Evolutionary conservation across 345 rosid genomes (phyloP).

Genomic region (Heritiera littoralis): DNA sequence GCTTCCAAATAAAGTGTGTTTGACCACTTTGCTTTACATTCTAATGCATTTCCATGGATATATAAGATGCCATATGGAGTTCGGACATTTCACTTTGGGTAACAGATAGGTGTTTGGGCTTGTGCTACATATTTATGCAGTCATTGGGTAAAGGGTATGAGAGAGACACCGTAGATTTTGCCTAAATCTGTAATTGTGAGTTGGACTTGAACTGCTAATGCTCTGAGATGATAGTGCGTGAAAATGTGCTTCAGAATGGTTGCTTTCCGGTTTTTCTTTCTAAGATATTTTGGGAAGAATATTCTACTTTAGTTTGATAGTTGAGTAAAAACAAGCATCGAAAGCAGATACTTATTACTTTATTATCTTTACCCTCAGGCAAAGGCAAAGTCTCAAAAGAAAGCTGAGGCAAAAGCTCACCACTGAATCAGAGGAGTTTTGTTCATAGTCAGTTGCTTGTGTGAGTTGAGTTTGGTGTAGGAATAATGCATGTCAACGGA

Average conservation of each 20-base stretch:
- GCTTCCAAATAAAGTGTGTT: not conserved
- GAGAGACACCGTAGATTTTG: not conserved
- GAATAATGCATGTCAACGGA: conserved; percentile 33
- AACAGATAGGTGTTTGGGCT: not conserved
- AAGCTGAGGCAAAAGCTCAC: conserved; percentile 64
- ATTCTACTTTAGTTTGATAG: not conserved
- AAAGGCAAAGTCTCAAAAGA: conserved; percentile 56
- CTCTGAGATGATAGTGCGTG: not conserved
- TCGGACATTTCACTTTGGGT: not conserved
- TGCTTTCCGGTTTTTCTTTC: not conserved
- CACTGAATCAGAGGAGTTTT: conserved; percentile 37
- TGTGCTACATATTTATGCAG: not conserved
- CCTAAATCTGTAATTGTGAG: not conserved
- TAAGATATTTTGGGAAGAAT: not conserved
- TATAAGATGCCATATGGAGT: not conserved
- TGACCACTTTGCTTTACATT: not conserved
- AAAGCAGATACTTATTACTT: conserved; percentile 8
- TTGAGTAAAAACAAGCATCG: not conserved
- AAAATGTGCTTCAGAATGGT: not conserved
- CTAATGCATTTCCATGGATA: not conserved
- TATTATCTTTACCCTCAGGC: conserved; percentile 33
- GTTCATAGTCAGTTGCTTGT: conserved; percentile 18
- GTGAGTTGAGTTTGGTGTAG: conserved; percentile 29
- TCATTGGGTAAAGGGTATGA: not conserved
- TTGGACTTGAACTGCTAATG: not conserved